phyloP scores from a whole-genome alignment of 2,329 filamentous ascomycete species.

The Cladosporium sp. region DNA sequence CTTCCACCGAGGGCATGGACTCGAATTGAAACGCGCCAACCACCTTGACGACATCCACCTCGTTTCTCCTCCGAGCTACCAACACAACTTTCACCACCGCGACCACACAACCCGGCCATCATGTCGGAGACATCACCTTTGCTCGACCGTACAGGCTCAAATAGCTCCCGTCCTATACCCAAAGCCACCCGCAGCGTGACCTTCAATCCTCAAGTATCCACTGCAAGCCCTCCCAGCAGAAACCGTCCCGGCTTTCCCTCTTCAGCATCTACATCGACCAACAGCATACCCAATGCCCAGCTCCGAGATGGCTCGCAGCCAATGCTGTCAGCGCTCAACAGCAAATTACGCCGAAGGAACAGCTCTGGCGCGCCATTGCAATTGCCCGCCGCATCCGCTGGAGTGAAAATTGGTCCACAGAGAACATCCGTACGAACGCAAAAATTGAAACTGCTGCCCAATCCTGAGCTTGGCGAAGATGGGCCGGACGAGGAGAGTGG shows the following conservation, averaged over 20 bases:
- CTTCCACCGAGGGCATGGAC: not conserved
- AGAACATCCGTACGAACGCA: slow-evolving; percentile 92
- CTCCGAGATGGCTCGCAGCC: slow-evolving; percentile 45
- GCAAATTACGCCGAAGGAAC: slow-evolving; percentile 79
- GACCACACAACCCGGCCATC: not conserved
- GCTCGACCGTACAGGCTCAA: not conserved
- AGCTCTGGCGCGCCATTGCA: slow-evolving; percentile 65
- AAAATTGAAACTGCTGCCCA: slow-evolving; percentile 94
- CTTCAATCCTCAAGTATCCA: slow-evolving; percentile 63
- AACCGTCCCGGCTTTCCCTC: slow-evolving; percentile 30
- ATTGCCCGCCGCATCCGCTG: slow-evolving; percentile 37
- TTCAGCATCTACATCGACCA: slow-evolving; percentile 24
- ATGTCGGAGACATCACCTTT: slow-evolving; percentile 12
- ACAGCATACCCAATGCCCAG: slow-evolving; percentile 27
- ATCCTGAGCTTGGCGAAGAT: slow-evolving; percentile 76
- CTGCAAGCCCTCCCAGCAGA: slow-evolving; percentile 38
- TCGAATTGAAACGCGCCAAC: not conserved
- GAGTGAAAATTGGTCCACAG: slow-evolving; percentile 83
- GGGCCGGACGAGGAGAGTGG: slow-evolving; percentile 82
- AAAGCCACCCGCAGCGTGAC: slow-evolving; percentile 63
- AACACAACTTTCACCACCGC: not conserved
- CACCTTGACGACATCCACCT: not conserved
- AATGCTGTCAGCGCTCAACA: slow-evolving; percentile 77
- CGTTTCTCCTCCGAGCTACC: not conserved
- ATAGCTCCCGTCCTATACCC: slow-evolving; percentile 11